These are phyloP conservation scores for Aphanomyces stellatus DNA, from an alignment of 352 stramenopile genomes.

Conservation along the genomic window DNA sequence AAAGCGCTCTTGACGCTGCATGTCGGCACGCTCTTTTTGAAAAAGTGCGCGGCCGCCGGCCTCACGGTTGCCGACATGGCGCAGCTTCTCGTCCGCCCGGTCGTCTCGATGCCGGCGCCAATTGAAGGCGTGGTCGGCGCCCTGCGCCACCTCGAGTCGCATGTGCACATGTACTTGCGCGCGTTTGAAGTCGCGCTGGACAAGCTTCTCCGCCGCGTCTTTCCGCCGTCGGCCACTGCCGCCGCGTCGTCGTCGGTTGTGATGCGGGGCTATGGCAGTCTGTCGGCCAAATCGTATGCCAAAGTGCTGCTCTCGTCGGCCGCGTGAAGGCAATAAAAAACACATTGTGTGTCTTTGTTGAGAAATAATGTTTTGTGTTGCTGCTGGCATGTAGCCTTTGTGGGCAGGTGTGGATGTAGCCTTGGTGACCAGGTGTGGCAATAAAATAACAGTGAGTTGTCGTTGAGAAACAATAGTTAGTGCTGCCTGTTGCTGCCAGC, in stretches of 20 bases:
- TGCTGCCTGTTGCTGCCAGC: background rate
- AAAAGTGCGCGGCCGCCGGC: constrained; percentile 37
- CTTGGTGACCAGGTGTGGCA: no score
- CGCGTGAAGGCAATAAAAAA: no score
- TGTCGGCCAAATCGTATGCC: background rate
- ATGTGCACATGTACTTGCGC: background rate
- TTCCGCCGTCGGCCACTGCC: background rate
- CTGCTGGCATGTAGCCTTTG: no score
- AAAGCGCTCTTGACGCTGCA: constrained; percentile 42
- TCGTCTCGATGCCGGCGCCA: background rate
- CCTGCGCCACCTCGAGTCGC: background rate
- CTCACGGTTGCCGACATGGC: constrained; percentile 50
- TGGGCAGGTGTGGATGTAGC: no score
- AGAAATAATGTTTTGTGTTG: no score
- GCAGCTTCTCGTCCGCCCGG: constrained; percentile 20
- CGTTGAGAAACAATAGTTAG: background rate
- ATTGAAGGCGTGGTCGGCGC: background rate
- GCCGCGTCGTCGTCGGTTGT: background rate
- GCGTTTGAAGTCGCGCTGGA: background rate
- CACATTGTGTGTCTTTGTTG: no score
- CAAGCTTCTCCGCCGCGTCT: background rate
- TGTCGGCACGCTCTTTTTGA: constrained; percentile 40
- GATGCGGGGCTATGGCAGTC: background rate
- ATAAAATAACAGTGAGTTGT: no score
- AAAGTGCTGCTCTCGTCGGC: constrained; percentile 10